Percentiles rank a stretch among this genome's conserved stretches.
These are phyloP conservation scores for Wickerhamiella cacticola DNA, from an alignment of 805 yeast species.

Conservation along the genomic window DNA sequence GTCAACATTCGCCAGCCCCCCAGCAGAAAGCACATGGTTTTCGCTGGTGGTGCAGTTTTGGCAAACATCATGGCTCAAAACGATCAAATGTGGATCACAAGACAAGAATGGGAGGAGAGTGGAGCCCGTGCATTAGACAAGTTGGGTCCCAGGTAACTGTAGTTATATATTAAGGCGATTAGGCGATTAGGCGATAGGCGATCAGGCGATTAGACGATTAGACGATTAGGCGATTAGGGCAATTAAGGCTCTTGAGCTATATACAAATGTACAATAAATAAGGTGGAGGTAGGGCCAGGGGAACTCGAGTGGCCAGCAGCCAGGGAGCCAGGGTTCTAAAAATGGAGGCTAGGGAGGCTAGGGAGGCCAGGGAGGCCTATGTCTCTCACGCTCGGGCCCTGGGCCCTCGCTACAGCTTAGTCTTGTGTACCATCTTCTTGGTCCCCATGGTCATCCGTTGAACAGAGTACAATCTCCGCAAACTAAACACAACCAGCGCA, in stretches of 20 bases:
- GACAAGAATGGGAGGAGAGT: constrained; percentile 95
- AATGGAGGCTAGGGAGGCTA: too few species aligned
- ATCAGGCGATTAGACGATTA: too few species aligned
- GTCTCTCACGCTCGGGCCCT: too few species aligned
- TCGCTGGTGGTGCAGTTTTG: constrained; percentile 95
- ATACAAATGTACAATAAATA: too few species aligned
- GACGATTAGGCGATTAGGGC: too few species aligned
- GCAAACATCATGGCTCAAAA: constrained; percentile 98
- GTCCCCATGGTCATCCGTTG: constrained; percentile 56
- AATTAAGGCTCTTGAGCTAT: too few species aligned
- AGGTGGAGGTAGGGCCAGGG: neutral
- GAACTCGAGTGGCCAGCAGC: neutral
- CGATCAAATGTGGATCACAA: constrained; percentile 95
- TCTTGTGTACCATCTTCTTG: neutral
- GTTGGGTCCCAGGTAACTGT: constrained; percentile 71
- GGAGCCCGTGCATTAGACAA: constrained; percentile 77
- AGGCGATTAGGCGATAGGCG: too few species aligned
- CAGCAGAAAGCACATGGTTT: constrained; percentile 97
- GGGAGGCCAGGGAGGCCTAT: too few species aligned
- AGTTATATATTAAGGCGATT: neutral
- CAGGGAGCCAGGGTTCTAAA: neutral
- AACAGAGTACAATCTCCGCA: constrained; percentile 47
- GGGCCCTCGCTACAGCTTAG: neutral
- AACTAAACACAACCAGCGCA: constrained; percentile 41
- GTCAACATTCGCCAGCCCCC: constrained; percentile 98